Conservation (phyloP, 768 basidiomycete species). For the Hygrocybe punicea region DNA sequence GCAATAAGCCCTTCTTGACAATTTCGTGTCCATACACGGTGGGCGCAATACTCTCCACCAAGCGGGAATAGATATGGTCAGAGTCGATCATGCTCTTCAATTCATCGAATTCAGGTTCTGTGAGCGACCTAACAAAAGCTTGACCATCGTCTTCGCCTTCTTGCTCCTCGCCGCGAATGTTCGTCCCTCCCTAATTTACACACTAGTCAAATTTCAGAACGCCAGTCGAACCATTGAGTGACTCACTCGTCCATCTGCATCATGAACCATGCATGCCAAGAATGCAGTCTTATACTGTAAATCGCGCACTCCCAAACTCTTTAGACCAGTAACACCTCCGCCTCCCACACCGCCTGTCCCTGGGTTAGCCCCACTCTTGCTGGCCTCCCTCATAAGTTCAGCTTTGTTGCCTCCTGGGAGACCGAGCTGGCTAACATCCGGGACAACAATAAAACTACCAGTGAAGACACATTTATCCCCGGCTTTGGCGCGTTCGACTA, state of each 20-base stretch:
- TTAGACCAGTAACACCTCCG: slow-evolving; percentile 88
- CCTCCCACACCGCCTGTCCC: slow-evolving; percentile 64
- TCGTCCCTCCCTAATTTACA: slow-evolving; percentile 64
- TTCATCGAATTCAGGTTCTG: slow-evolving; percentile 92
- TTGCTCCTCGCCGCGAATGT: slow-evolving; percentile 87
- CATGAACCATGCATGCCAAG: slow-evolving; percentile 95
- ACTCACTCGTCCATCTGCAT: slow-evolving; percentile 82
- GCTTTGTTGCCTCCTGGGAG: slow-evolving; percentile 91
- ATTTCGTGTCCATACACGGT: slow-evolving; percentile 99
- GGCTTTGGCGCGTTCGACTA: slow-evolving; percentile 98
- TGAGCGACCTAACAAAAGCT: slow-evolving; percentile 83
- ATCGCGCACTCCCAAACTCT: slow-evolving; percentile 91
- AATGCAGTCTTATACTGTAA: slow-evolving; percentile 99
- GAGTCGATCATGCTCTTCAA: slow-evolving; percentile 91
- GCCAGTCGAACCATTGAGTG: not conserved
- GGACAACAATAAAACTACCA: slow-evolving; percentile 96
- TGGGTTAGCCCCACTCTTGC: slow-evolving; percentile 55
- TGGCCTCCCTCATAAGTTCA: slow-evolving; percentile 84
- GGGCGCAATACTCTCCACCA: slow-evolving; percentile 94
- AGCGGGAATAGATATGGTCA: slow-evolving; percentile 89
- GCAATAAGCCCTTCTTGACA: slow-evolving; percentile 93
- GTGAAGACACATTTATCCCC: slow-evolving; percentile 99
- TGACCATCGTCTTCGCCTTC: slow-evolving; percentile 73
- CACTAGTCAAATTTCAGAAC: slow-evolving; percentile 9
- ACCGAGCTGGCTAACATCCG: slow-evolving; percentile 94